Evolutionary conservation across 768 basidiomycete species (phyloP), one percentile per base, ranked within the genome.

Genomic region (Dictyophora rubrovolvata): DNA sequence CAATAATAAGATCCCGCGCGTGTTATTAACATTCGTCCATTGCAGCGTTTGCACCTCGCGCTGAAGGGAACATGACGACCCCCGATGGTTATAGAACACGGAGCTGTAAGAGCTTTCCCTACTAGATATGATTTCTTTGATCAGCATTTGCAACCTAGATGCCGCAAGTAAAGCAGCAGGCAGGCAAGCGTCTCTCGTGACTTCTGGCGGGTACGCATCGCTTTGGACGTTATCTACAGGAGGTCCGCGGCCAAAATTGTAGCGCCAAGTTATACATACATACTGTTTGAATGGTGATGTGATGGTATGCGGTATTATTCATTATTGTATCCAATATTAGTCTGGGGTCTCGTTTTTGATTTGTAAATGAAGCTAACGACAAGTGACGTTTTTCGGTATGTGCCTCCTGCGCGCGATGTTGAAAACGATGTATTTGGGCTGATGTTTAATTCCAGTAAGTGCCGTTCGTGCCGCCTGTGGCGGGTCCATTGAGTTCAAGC

Each of bases 11-110:
- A 90, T 64, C 89, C 89, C 4, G 86, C 77, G 1, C 80, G 85
- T 34, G 85, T 93, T 11, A 84, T 93, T 68, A 92, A 92, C 68
- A 85, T 91, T 90, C 90, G 1, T 91, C 89, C 1, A 77, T 79
- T 5, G 75, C 84, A 0, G 80, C 83, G 8, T 71, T 86, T 21
- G 76, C 75, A 55, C 77, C 87, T 3, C 62, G 66, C 18, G 76
- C 76, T 0, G 81, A 84, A 67, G 75, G 76, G 7, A 64, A 67
- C 54, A 59, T 69, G 0, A 65, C 89, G 20, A 81, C 84, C 21
- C 71, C 69, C 1, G 70, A 68, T 1, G 86, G 84, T 0, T 77
- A 71, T 33, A 90, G 89, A 4, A 81, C 85, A 8, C 92, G 86
- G 84, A 84, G 83, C 65, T 92, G 89, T 91, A 63, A 60, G 87